A percentile compares a stretch with the other conserved stretches of the same genome.
These are phyloP conservation scores for Agrocybe pediades DNA, from an alignment of 768 basidiomycete species.

Conservation along the genomic window DNA sequence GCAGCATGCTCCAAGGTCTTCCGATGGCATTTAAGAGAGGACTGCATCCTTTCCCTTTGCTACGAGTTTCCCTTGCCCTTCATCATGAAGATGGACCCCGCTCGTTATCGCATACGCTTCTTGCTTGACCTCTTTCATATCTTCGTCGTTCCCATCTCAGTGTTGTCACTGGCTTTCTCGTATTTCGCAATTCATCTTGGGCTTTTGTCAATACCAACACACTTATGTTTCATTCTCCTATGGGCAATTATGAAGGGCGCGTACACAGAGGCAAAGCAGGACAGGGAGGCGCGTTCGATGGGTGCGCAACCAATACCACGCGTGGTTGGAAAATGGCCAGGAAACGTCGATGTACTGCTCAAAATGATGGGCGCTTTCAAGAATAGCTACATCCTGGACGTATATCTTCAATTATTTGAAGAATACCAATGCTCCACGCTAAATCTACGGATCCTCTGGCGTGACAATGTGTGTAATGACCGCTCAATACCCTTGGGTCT, in stretches of 20 bases:
- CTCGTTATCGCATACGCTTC: conserved; percentile 51
- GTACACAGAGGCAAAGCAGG: conserved; percentile 36
- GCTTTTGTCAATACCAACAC: conserved; percentile 34
- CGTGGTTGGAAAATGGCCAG: conserved; percentile 72
- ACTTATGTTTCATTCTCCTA: conserved; percentile 41
- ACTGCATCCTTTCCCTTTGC: conserved; percentile 4
- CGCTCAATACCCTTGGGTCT: conserved; percentile 7
- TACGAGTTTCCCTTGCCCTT: conserved; percentile 1
- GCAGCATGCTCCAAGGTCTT: conserved; percentile 18
- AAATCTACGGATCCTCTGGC: conserved; percentile 70
- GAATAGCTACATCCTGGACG: conserved; percentile 61
- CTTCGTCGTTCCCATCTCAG: conserved; percentile 41
- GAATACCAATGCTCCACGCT: conserved; percentile 73
- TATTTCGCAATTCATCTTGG: conserved; percentile 34
- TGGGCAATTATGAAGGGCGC: conserved; percentile 38
- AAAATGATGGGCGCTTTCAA: conserved; percentile 55
- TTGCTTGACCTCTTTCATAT: conserved; percentile 45
- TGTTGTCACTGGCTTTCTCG: conserved; percentile 31
- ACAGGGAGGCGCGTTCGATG: conserved; percentile 45
- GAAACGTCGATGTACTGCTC: conserved; percentile 72
- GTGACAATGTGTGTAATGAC: conserved; percentile 55
- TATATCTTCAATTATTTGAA: conserved; percentile 66
- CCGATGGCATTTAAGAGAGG: conserved; percentile 12
- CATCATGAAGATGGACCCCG: conserved; percentile 36
- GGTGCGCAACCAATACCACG: conserved; percentile 56